These are phyloP conservation scores for Carallia pectinifolia DNA, from an alignment of 345 rosid genomes.

Conservation along the genomic window DNA sequence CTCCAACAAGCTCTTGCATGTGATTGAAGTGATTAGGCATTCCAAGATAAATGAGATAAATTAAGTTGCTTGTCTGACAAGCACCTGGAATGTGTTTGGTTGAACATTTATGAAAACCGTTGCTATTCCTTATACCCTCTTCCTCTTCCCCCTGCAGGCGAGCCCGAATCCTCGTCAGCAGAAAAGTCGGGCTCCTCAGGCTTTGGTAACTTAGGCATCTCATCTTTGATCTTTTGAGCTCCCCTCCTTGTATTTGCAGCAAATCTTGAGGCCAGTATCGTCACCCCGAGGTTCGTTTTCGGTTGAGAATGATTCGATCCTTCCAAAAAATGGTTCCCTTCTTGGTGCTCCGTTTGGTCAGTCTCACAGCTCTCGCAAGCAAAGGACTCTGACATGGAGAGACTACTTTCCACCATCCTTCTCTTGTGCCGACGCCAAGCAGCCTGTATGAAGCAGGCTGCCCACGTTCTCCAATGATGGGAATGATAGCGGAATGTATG, in stretches of 20 bases:
- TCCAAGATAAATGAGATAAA: too few relatives aligned
- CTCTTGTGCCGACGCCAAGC: conserved; percentile 21
- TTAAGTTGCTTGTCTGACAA: too few relatives aligned
- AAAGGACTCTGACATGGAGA: conserved; percentile 46
- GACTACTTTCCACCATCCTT: conserved; percentile 21
- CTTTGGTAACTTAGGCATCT: conserved; percentile 48
- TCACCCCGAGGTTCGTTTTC: conserved; percentile 63
- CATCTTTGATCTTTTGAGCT: conserved; percentile 60
- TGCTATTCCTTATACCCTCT: too few relatives aligned
- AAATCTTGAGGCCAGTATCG: conserved; percentile 7
- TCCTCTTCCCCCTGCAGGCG: too few relatives aligned
- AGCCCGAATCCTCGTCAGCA: neutral
- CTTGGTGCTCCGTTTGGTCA: neutral
- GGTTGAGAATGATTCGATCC: conserved; percentile 38
- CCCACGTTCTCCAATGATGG: conserved; percentile 46
- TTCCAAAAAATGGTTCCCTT: conserved; percentile 7
- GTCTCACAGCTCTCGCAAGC: conserved; percentile 20
- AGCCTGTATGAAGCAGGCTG: conserved; percentile 22
- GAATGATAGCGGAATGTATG: conserved; percentile 65
- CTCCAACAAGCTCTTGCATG: too few relatives aligned
- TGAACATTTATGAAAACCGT: too few relatives aligned
- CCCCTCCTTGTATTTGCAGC: conserved; percentile 14
- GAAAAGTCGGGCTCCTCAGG: conserved; percentile 13
- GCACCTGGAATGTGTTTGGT: too few relatives aligned
- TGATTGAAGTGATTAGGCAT: too few relatives aligned